Base-by-base conservation (phyloP, 441 rosid genomes). In the Adansonia grandidieri region DNA sequence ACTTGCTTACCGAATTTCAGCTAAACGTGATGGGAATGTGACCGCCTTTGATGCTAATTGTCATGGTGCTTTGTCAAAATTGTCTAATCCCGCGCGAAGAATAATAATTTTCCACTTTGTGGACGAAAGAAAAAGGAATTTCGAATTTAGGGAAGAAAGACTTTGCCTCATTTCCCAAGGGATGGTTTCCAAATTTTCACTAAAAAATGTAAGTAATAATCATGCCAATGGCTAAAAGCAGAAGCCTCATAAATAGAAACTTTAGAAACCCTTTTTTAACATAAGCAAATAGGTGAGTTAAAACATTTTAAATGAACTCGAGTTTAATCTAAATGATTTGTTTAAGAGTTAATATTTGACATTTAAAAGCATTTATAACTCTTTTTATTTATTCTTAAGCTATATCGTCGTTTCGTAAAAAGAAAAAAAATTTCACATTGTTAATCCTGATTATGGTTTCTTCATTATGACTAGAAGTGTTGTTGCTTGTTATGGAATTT, bases 61-160 rank as follows among this genome's bases (percentile, higher is more conserved):
- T 63, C 5, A 63, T 14, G 68, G 68, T 32, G 68, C 19, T 40
- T 68, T 67, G 73, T 77, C 79, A 83, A 74, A 81, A 69, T 75
- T 74, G 82, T 79, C n/a, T 61, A 61, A 75, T 77, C 71, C 40
- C 67, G 51, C 64, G 73, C 45, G 40, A 69, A 75, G 74, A 24
- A 24, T 24, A 24, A 24, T 24, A 24, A 24, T 24, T 24, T 75
- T 83, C 75, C 78, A 22, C 7, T 28, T 63, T 56, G 17, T 44
- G 19, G 19, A 71, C 53, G 67, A 32, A 45, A 69, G 42, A 61
- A 61, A 7, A 5, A 61, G n/a, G 66, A 64, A 44, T 82, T 80
- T 82, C 85, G 77, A 24, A 24, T 69, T 73, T 64, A 19, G 80
- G 71, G 13, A 80, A 24, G 61, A 13, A 54, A 44, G 67, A 56